Base-by-base conservation (phyloP, 495 filamentous ascomycete species). In the Aspergillus panamensis region DNA sequence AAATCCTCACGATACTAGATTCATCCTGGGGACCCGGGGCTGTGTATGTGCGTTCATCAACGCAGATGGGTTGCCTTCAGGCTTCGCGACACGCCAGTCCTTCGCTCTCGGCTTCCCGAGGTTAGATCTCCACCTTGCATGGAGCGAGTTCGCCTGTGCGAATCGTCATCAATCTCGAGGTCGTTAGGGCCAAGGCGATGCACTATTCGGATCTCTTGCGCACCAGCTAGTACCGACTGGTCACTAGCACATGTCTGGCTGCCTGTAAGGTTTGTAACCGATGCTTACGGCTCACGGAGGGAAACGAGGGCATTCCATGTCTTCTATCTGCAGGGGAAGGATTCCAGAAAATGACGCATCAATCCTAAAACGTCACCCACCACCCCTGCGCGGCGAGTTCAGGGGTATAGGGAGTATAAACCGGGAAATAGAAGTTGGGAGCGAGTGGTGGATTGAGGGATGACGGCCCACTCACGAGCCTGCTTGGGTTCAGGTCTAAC, bases 321-420 rank as follows among this genome's bases (percentile, higher is more conserved):
- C 10, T 21, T 8, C 17, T 20, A 50, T 31, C 47, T 51, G 47
- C 47, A 57, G 49, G 48, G 56, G 56, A 49, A 52, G 37, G 17
- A 32, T 58, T 58, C 56, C 49, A 58, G 56, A 58, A 58, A 54
- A 58, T 58, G n/a, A 48, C 56, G 56, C 56, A 58, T 52, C 12
- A 2, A 19, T 16, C 17, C 48, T 8, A 52, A 40, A 47, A 17
- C 8, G 42, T 45, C 19, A 45, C 42, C 19, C 42, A 19, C 42
- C 42, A 39, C 17, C 20, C 19, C 9, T 5, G 5, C 25, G 25
- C 25, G 9, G 37, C 3, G 17, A 21, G 17, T 21, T 9, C 42
- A 45, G 42, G 42, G 42, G 42, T 10, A 6, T 45, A 7, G 14
- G 16, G 7, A 45, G n/a, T 16, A 17, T 49, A 7, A 31, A 10